Percentiles rank a stretch among this genome's conserved stretches.
phyloP scores from a whole-genome alignment of 140 eudicot species.

The Erigeron philadelphicus region DNA sequence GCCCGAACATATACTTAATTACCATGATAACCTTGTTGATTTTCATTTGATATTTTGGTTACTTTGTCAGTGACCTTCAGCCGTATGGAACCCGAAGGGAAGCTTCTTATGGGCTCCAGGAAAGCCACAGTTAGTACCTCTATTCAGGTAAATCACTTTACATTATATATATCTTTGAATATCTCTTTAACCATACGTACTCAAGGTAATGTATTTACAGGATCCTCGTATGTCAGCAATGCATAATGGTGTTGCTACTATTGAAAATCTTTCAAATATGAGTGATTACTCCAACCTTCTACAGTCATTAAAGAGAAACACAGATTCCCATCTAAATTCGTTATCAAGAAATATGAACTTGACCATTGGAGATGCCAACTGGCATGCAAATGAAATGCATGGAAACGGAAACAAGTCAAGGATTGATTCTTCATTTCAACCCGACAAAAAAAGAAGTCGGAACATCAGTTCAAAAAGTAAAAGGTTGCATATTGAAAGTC shows the following conservation, averaged over 20 bases:
- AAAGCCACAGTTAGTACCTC: slow-evolving; percentile 55
- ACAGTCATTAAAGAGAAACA: slow-evolving; percentile 62
- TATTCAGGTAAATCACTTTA: slow-evolving; percentile 42
- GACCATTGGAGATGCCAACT: slow-evolving; percentile 40
- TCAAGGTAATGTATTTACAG: slow-evolving; percentile 27
- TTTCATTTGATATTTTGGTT: slow-evolving; percentile 5
- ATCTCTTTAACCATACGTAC: not conserved
- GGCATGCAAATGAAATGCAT: slow-evolving; percentile 36
- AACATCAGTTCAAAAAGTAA: slow-evolving; percentile 76
- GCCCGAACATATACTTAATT: not conserved
- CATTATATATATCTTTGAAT: not conserved
- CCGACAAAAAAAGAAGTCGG: slow-evolving; percentile 76
- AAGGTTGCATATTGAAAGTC: slow-evolving; percentile 67
- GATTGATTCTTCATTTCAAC: slow-evolving; percentile 40
- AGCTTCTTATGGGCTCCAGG: slow-evolving; percentile 93
- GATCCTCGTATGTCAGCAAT: slow-evolving; percentile 42
- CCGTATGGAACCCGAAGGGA: slow-evolving; percentile 98
- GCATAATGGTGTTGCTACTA: slow-evolving; percentile 33
- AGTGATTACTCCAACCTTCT: slow-evolving; percentile 57
- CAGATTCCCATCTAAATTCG: slow-evolving; percentile 45
- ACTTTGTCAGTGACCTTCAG: slow-evolving; percentile 72
- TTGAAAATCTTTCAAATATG: slow-evolving; percentile 42
- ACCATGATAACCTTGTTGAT: not conserved
- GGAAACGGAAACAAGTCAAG: slow-evolving; percentile 31
- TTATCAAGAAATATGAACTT: slow-evolving; percentile 42